Percentiles rank a stretch among this genome's conserved stretches.
phyloP scores from a whole-genome alignment of 257 asterid genomes.

The Solanum peruvianum region DNA sequence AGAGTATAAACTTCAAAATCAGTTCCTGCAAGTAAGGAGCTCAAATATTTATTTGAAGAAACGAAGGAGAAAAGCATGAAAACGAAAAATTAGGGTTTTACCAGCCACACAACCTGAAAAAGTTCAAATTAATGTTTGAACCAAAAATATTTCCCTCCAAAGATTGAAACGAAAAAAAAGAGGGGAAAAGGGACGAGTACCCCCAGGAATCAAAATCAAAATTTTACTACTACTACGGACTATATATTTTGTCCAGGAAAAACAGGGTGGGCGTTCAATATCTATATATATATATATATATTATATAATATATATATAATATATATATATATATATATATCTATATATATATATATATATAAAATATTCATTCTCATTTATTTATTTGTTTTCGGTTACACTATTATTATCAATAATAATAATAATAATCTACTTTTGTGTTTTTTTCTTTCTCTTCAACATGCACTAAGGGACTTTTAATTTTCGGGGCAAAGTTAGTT shows the following conservation, averaged over 20 bases:
- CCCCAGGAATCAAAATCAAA: constrained; percentile 1
- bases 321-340: too few relatives aligned
- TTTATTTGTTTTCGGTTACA: background rate
- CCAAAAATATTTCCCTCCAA: constrained; percentile 45
- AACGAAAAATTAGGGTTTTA: constrained; percentile 7
- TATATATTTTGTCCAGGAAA: background rate
- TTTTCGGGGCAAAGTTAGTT: too few relatives aligned
- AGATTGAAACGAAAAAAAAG: constrained; percentile 27
- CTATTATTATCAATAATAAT: background rate
- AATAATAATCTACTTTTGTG: background rate
- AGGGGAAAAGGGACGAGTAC: constrained; percentile 20
- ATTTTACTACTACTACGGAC: background rate
- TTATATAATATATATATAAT: too few relatives aligned
- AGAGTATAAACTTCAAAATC: constrained; percentile 4
- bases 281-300: too few relatives aligned
- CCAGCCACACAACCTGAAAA: constrained; percentile 10
- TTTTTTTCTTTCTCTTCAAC: background rate
- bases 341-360: too few relatives aligned
- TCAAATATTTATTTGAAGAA: background rate
- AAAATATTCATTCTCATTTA: background rate
- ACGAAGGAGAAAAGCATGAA: background rate
- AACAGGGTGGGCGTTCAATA: background rate
- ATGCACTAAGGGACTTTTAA: background rate
- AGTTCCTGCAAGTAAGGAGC: background rate
- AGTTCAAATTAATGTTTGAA: background rate